Percentiles rank a stretch among this genome's conserved stretches.
Conservation (phyloP, 306 rosid genomes). For the Begonia masoniana region DNA sequence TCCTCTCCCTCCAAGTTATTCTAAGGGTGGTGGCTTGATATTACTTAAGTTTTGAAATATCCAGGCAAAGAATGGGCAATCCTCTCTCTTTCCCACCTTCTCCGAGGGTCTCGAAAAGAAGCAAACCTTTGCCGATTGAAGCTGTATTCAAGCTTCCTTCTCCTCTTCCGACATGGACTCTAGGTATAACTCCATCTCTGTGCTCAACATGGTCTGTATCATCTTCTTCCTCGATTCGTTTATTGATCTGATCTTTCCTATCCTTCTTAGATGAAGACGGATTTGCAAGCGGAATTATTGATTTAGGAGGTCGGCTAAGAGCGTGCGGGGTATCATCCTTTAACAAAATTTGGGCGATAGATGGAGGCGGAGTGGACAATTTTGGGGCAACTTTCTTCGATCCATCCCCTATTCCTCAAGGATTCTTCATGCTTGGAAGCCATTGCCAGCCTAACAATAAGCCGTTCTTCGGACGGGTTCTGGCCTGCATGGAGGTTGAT, state of each 20-base stretch:
- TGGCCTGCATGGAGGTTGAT: conserved; percentile 37
- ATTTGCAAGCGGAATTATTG: conserved; percentile 43
- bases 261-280: conserved; percentile 25
- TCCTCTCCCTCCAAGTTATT: no score
- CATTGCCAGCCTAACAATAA: conserved; percentile 60
- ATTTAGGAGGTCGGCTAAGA: conserved; percentile 60
- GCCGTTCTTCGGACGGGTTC: conserved; percentile 50
- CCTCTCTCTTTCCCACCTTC: neutral
- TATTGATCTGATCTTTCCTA: neutral
- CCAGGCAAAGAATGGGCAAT: no score
- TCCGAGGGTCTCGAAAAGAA: neutral
- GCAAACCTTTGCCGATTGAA: conserved; percentile 26
- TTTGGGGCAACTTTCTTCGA: conserved; percentile 51
- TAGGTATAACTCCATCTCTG: conserved; percentile 14
- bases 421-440: conserved; percentile 47
- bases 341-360: conserved; percentile 37
- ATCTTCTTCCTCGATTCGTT: neutral
- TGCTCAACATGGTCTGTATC: neutral
- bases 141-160: conserved; percentile 49
- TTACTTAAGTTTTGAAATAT: no score
- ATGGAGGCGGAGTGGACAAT: conserved; percentile 48
- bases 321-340: conserved; percentile 44
- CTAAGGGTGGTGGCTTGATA: no score
- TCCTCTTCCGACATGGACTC: conserved; percentile 24
- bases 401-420: conserved; percentile 52